A percentile compares a stretch with the other conserved stretches of the same genome.
phyloP scores from a whole-genome alignment of 345 rosid species.

The Psidium friedrichsthalianum region DNA sequence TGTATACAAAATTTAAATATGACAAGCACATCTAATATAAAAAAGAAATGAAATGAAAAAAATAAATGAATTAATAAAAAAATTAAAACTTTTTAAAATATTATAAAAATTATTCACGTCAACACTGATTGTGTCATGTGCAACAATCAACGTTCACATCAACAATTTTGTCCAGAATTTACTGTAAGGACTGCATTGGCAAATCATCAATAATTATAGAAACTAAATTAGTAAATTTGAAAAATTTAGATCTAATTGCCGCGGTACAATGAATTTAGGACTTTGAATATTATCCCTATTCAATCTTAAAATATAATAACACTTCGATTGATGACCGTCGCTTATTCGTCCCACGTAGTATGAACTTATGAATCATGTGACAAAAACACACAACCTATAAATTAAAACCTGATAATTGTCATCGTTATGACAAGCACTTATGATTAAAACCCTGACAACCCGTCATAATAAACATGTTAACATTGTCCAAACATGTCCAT shows the following conservation, averaged over 20 bases:
- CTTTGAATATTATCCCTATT: background rate
- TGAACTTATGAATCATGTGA: too few species aligned
- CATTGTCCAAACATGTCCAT: background rate
- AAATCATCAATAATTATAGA: background rate
- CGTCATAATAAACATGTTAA: background rate
- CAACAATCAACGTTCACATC: too few species aligned
- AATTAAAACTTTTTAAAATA: fast-evolving
- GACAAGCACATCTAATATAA: too few species aligned
- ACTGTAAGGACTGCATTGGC: background rate
- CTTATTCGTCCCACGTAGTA: too few species aligned
- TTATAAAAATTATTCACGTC: background rate
- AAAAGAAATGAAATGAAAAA: background rate
- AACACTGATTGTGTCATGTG: too few species aligned
- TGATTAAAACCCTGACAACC: background rate
- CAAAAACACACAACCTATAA: too few species aligned
- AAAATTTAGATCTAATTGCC: background rate
- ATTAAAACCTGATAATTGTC: too few species aligned
- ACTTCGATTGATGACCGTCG: background rate
- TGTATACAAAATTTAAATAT: too few species aligned
- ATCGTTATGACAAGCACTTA: background rate
- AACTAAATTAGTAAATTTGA: too few species aligned
- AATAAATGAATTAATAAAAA: too few species aligned
- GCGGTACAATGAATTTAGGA: fast-evolving
- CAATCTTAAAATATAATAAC: background rate
- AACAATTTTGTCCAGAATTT: too few species aligned